Conservation (phyloP, 768 basidiomycete genomes). For the Lentinula guzmanii region DNA sequence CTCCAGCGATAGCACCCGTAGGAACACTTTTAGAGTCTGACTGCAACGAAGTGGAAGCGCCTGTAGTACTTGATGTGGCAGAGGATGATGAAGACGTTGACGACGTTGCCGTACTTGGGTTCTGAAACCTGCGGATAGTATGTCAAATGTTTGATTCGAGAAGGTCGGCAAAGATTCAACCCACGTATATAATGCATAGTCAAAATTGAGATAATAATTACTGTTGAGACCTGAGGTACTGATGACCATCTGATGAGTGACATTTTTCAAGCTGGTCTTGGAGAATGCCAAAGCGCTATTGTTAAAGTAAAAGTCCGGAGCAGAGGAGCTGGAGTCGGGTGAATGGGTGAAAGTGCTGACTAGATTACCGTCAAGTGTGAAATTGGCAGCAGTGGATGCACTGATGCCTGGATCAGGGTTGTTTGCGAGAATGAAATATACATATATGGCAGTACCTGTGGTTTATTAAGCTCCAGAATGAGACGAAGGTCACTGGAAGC, state of each 20-base stretch:
- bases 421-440: conserved; percentile 36
- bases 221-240: conserved; percentile 22
- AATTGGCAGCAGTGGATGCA: conserved; percentile 20
- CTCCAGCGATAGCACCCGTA: conserved; percentile 6
- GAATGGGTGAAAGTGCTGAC: conserved; percentile 18
- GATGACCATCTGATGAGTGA: conserved; percentile 23
- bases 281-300: conserved; percentile 21
- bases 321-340: conserved; percentile 14
- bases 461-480: too few relatives aligned
- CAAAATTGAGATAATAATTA: conserved; percentile 29
- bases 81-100: not conserved
- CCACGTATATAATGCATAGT: conserved; percentile 37
- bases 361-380: conserved; percentile 25
- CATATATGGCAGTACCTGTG: conserved; percentile 16
- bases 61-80: not conserved
- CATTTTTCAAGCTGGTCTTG: conserved; percentile 19
- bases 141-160: too few relatives aligned
- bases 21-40: not conserved
- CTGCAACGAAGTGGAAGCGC: not conserved
- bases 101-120: not conserved
- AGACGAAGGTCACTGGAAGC: not conserved
- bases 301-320: conserved; percentile 20
- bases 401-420: conserved; percentile 16
- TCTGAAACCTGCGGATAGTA: not conserved
- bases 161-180: conserved; percentile 6